Evolutionary conservation across 805 yeast genomes (phyloP), one percentile per base, ranked within the genome.

Genomic region (Kazachstania kunashirensis): DNA sequence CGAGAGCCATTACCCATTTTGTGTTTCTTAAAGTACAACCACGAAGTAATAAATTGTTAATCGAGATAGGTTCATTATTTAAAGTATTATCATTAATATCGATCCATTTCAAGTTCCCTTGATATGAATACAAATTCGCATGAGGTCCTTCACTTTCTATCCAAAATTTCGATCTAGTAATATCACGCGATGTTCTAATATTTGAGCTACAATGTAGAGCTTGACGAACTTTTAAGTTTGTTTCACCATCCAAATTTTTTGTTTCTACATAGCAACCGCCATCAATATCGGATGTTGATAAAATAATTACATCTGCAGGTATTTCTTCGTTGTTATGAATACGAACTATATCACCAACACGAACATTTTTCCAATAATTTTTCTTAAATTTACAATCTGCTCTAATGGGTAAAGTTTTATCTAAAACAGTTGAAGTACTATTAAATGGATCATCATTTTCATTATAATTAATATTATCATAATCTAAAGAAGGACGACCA

Each of bases 111-210:
- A 80, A 49, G 48, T 77, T 79, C 43, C 92, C 94, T 55, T 80
- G 84, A 49, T 81, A 83, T 23, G 77, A 68, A 58, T 82, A 83
- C 43, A 83, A 62, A 52, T 80, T 81, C 0, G 86, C 71, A 57
- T 82, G 85, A n/a, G 94, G 94, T 11, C 88, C 89, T 60, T 83
- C 94, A 63, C 82, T 73, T 44, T 82, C 84, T 16, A 83, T 59
- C 71, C 79, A 72, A 47, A 80, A 80, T 45, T 67, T 68, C 33
- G 73, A 63, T 48, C 67, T 65, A 6, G 68, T 62, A 21, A 73
- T 55, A 48, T 75, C 78, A 37, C 65, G 59, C 2, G 73, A 61
- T 36, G 67, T 71, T 40, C 66, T 62, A n/a, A 72, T 63, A 19
- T 61, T 65, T 10, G 71, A 61, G 19, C 79, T 70, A 48, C 77